Percentiles rank a stretch among this genome's conserved stretches.
These are phyloP conservation scores for Chrysanthemum seticuspe DNA, from an alignment of 129 eudicot species.

Conservation along the genomic window DNA sequence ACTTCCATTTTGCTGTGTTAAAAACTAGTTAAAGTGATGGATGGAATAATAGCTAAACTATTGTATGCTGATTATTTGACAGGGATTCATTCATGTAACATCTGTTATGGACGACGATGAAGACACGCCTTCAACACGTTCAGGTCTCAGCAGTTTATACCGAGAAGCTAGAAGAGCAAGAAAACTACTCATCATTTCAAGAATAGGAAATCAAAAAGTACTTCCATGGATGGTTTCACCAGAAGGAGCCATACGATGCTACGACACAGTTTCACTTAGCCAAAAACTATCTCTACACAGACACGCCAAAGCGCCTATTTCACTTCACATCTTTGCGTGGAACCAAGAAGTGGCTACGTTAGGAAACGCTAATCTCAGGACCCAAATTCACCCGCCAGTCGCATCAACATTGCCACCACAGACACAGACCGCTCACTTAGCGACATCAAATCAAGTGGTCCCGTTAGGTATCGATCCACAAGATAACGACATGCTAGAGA, in stretches of 20 bases:
- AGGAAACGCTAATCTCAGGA: constrained; percentile 40
- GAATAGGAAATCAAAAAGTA: constrained; percentile 71
- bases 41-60: background rate
- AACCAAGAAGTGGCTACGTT: constrained; percentile 43
- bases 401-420: constrained; percentile 33
- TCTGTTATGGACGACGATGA: constrained; percentile 58
- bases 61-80: background rate
- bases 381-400: constrained; percentile 34
- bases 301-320: constrained; percentile 61
- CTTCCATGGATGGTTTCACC: constrained; percentile 95
- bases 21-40: background rate
- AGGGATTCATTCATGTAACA: constrained; percentile 88
- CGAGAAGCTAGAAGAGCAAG: constrained; percentile 55
- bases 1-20: too few relatives aligned
- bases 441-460: constrained; percentile 34
- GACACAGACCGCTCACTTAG: constrained; percentile 30
- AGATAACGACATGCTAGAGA: constrained; percentile 17
- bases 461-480: constrained; percentile 18
- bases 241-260: constrained; percentile 74
- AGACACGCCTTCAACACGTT: constrained; percentile 60
- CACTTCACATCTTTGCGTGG: constrained; percentile 67
- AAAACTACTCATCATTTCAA: constrained; percentile 58
- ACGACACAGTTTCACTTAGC: constrained; percentile 89
- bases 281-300: constrained; percentile 82
- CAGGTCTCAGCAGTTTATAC: constrained; percentile 66